These are phyloP conservation scores for Dryas integrifolia DNA, from an alignment of 331 rosid genomes.

Conservation along the genomic window DNA sequence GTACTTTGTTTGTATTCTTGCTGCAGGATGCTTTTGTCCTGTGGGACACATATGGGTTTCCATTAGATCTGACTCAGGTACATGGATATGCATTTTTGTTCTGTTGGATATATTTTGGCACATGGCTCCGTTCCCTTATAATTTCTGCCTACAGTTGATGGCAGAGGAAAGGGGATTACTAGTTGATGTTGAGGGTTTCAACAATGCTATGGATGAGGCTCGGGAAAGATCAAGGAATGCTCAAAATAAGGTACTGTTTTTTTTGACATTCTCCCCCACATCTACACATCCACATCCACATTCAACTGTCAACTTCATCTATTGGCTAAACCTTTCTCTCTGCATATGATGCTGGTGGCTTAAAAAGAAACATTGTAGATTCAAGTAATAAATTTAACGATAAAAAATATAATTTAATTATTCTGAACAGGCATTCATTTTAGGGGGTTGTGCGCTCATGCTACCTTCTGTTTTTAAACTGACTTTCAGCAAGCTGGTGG, in stretches of 20 bases:
- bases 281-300: constrained; percentile 17
- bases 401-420: neutral
- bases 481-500: constrained; percentile 90
- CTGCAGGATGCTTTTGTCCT: constrained; percentile 88
- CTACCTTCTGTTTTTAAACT: constrained; percentile 12
- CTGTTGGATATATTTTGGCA: neutral
- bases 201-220: constrained; percentile 82
- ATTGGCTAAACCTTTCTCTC: neutral
- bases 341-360: neutral
- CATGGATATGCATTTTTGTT: constrained; percentile 22
- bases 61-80: constrained; percentile 97
- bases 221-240: constrained; percentile 91
- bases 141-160: constrained; percentile 57
- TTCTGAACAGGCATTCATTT: neutral
- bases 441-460: neutral
- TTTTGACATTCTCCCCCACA: constrained; percentile 18
- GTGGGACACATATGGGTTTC: constrained; percentile 97
- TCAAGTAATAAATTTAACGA: neutral
- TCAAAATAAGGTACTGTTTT: constrained; percentile 65
- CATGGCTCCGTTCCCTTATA: neutral
- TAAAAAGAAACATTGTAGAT: neutral
- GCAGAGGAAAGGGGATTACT: constrained; percentile 84
- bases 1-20: constrained; percentile 29
- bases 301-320: neutral
- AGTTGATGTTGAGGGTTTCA: constrained; percentile 76